Conservation (phyloP, 2,329 filamentous ascomycete genomes). For the Colletotrichum cuscutae region DNA sequence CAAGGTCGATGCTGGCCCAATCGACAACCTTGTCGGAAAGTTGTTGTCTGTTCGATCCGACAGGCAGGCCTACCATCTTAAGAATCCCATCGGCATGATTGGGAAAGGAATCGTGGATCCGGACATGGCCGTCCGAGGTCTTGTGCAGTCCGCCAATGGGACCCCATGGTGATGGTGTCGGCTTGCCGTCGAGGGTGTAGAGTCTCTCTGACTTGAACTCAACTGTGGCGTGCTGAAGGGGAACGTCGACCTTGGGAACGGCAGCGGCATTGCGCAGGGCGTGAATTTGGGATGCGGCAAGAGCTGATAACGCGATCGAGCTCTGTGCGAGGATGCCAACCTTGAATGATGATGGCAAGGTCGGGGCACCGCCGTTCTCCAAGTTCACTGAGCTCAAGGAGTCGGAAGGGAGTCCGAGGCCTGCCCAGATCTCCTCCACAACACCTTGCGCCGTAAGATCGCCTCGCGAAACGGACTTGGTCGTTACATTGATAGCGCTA, state of each 20-base stretch:
- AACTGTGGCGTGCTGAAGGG: constrained; percentile 55
- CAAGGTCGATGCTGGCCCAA: constrained; percentile 60
- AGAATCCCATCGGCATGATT: constrained; percentile 59
- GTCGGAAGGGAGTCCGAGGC: constrained; percentile 1
- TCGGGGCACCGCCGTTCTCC: not conserved
- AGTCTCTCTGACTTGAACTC: constrained; percentile 66
- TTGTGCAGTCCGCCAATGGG: constrained; percentile 62
- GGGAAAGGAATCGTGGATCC: constrained; percentile 65
- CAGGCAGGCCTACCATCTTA: constrained; percentile 52
- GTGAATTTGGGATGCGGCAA: constrained; percentile 59
- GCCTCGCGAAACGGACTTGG: not conserved
- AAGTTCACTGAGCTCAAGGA: not conserved
- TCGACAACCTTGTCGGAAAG: not conserved
- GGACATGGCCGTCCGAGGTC: constrained; percentile 61
- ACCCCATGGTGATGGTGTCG: constrained; percentile 47
- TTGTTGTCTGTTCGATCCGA: constrained; percentile 41
- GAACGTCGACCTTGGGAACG: constrained; percentile 53
- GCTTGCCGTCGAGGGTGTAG: constrained; percentile 54
- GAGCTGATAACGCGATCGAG: constrained; percentile 60
- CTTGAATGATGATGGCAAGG: constrained; percentile 61
- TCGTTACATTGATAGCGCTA: not conserved
- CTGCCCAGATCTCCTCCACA: constrained; percentile 19
- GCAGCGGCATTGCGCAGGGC: constrained; percentile 43
- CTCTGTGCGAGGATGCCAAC: constrained; percentile 63
- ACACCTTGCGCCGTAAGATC: constrained; percentile 3